Evolutionary conservation across 106 monocot species (phyloP).

Genomic region (Dendrobium officinale): DNA sequence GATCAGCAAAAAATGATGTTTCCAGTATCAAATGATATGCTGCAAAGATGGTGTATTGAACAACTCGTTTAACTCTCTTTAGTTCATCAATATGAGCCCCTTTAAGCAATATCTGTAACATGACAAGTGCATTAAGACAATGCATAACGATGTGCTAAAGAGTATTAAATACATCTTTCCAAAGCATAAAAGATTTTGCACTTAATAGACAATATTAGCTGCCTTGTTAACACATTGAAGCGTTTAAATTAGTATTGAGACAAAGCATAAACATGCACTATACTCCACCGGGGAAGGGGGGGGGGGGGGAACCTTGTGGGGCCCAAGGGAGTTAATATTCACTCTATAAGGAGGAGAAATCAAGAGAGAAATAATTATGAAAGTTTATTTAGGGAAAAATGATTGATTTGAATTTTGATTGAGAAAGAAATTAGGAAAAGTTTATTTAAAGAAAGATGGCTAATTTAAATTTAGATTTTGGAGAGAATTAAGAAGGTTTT

Average conservation of each 20-base stretch:
- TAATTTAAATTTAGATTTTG: too few species aligned
- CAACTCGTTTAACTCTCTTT: constrained; percentile 81
- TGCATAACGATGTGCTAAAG: not conserved
- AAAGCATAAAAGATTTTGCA: not conserved
- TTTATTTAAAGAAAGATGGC: too few species aligned
- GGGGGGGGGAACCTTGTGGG: too few species aligned
- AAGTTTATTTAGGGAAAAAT: too few species aligned
- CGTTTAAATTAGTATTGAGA: not conserved
- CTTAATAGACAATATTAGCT: not conserved
- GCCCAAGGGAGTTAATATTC: too few species aligned
- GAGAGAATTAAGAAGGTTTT: too few species aligned
- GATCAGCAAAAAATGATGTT: constrained; percentile 95
- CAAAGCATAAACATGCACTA: not conserved
- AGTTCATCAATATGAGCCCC: constrained; percentile 87
- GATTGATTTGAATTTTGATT: too few species aligned
- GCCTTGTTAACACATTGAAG: not conserved
- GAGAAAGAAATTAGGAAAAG: too few species aligned
- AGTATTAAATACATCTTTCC: not conserved
- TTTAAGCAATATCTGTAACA: constrained; percentile 77
- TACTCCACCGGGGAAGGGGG: too few species aligned
- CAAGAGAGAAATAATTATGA: too few species aligned
- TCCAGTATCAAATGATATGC: constrained; percentile 96
- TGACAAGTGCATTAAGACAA: not conserved
- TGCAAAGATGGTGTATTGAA: constrained; percentile 93
- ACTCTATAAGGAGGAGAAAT: too few species aligned